A percentile compares a stretch with the other conserved stretches of the same genome.
phyloP scores from a whole-genome alignment of 73 alveolate genomes.

The Stentor roeselii region DNA sequence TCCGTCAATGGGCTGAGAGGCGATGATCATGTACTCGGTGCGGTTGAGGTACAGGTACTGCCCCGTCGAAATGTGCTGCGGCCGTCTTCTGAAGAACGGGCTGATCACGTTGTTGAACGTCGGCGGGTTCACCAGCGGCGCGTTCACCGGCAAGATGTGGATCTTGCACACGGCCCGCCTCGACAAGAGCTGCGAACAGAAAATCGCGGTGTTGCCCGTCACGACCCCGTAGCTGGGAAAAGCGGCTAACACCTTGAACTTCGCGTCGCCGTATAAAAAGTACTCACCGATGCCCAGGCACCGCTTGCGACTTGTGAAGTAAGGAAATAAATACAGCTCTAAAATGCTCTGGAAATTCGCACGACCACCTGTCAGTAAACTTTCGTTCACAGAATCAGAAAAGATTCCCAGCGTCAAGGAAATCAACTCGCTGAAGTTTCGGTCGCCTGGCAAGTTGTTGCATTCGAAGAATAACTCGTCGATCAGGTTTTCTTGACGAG shows the following conservation, averaged over 20 bases:
- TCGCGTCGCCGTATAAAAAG: conserved; percentile 16
- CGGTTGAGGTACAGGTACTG: neutral
- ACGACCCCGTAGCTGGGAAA: conserved; percentile 22
- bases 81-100: conserved; percentile 17
- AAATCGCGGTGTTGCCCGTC: neutral
- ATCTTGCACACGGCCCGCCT: neutral
- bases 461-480: conserved; percentile 20
- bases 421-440: neutral
- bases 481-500: neutral
- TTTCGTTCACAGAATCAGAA: neutral
- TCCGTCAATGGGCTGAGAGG: conserved; percentile 7
- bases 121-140: neutral
- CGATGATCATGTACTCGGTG: neutral
- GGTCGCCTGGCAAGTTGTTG: neutral
- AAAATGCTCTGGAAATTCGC: neutral
- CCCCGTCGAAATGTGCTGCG: conserved; percentile 7
- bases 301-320: neutral
- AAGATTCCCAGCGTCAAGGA: neutral
- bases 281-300: conserved; percentile 29
- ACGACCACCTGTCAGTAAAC: neutral
- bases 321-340: neutral
- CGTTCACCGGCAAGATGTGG: neutral
- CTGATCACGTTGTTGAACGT: neutral
- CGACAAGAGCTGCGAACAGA: neutral
- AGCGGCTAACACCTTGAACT: conserved; percentile 19